Conservation (phyloP, 2,329 filamentous ascomycete species). For the Fusarium sp. region DNA sequence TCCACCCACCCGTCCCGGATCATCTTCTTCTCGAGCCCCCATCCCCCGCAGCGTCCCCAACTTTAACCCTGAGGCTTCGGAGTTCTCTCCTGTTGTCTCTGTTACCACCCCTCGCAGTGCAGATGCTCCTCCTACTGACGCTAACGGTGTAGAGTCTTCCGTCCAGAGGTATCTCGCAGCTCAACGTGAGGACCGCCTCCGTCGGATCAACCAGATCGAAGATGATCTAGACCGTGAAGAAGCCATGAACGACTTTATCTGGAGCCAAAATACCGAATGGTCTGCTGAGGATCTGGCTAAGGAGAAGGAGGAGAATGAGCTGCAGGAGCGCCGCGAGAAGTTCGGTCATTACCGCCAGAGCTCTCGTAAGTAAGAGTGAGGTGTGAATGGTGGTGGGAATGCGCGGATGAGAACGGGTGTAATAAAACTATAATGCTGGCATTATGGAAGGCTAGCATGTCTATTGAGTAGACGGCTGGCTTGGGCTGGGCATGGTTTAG, state of each 20-base stretch:
- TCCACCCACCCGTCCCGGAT: neutral
- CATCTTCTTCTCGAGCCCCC: neutral
- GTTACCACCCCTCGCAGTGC: neutral
- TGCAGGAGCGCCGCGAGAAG: neutral
- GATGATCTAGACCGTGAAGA: conserved; percentile 4
- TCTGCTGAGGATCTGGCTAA: neutral
- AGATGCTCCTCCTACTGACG: neutral
- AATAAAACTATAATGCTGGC: neutral
- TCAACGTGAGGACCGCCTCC: neutral
- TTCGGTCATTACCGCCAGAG: neutral
- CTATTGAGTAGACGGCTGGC: neutral
- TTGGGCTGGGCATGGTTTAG: neutral
- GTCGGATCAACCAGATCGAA: neutral
- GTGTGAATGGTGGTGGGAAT: neutral
- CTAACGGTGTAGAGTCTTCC: neutral
- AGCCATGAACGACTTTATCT: neutral
- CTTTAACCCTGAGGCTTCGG: neutral
- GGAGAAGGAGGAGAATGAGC: conserved; percentile 1
- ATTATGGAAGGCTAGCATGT: neutral
- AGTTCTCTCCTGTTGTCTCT: neutral
- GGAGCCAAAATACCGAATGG: neutral
- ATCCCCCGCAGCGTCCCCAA: neutral
- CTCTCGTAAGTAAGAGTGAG: neutral
- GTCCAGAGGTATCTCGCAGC: neutral
- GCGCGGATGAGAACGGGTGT: neutral